Conservation (phyloP, 2,329 filamentous ascomycete species). For the Microdochium trichocladiopsis region DNA sequence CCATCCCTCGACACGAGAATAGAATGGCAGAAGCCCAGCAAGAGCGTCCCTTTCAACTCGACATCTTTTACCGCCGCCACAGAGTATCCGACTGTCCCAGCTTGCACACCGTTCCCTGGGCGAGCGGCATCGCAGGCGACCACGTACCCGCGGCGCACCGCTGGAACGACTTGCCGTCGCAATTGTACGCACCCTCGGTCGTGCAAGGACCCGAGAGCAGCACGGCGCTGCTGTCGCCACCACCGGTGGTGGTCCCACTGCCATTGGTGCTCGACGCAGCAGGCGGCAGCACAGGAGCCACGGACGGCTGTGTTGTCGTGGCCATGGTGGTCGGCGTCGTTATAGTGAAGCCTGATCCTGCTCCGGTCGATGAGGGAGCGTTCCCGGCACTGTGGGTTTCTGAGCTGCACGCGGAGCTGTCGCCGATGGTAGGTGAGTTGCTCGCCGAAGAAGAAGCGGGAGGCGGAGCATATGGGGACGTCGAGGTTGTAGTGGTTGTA, state of each 20-base stretch:
- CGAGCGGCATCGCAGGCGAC: slow-evolving; percentile 17
- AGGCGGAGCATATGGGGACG: slow-evolving; percentile 5
- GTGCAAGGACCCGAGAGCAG: slow-evolving; percentile 10
- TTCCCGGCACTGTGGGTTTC: slow-evolving; percentile 6
- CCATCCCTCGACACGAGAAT: too few species aligned
- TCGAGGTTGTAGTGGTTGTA: too few species aligned
- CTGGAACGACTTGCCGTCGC: slow-evolving; percentile 21
- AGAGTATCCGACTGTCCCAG: slow-evolving; percentile 17
- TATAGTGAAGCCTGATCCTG: slow-evolving; percentile 1
- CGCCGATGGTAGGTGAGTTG: too few species aligned
- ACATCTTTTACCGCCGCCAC: slow-evolving; percentile 7
- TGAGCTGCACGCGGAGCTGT: slow-evolving; percentile 4
- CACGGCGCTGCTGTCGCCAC: slow-evolving; percentile 15
- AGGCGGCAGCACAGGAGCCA: background rate
- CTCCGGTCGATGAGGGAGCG: slow-evolving; percentile 2
- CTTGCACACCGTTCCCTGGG: slow-evolving; percentile 19
- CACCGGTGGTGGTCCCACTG: slow-evolving; percentile 2
- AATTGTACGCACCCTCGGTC: slow-evolving; percentile 25
- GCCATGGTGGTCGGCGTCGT: background rate
- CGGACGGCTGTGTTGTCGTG: background rate
- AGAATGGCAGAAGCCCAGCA: too few species aligned
- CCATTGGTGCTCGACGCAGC: background rate
- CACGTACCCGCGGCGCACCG: slow-evolving; percentile 24
- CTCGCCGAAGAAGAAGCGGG: slow-evolving; percentile 11
- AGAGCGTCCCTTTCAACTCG: too few species aligned